Evolutionary conservation across 495 filamentous ascomycete genomes (phyloP), one percentile per base, ranked within the genome.

Genomic region (Neurospora hispaniola): DNA sequence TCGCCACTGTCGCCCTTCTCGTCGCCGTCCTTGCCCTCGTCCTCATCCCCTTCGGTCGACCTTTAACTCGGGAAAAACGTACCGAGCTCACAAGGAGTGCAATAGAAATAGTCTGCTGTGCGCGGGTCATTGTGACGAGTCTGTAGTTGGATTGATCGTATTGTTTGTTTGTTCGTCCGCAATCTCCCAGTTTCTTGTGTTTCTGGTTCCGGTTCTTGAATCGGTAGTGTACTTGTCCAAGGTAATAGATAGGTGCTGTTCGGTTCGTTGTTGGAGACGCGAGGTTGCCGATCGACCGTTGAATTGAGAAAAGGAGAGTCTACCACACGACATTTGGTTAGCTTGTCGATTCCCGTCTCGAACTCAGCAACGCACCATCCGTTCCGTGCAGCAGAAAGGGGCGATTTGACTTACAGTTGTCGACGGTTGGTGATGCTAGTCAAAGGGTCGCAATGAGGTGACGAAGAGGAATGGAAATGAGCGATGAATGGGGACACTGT

Each of bases 71-170:
- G 35, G 0, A 6, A 5, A 6, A 71, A 71, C 79, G 72, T 81
- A 98, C 95, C 35, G 95, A 97, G 80, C 92, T 92, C 79, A 95
- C 85, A 72, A 97, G 89, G 76, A 97, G 89, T 75, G 89, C 89
- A 73, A 96, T 85, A 54, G 94, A 97, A 80, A 97, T 89, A 74
- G 92, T 94, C 81, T 99, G 94, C 79, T 94, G 92, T 31, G 96
- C 96, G 82, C 93, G 93, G 75, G 96, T 97, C 96, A 98, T 99
- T 42, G 73, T 78, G 72, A 16, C 27, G 43, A 7, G 46, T 42
- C 18, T 42, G 38, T 27, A 14, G 40, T 20, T 16, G 12, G 11
- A n/a, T 20, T 27, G 12, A 18, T 71, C 18, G 39, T 27, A 18
- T 27, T 35, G 42, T 40, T 6, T 5, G 18, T 27, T 48, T 14